Conservation (phyloP, 257 asterid species). For the Marsdenia floribunda region DNA sequence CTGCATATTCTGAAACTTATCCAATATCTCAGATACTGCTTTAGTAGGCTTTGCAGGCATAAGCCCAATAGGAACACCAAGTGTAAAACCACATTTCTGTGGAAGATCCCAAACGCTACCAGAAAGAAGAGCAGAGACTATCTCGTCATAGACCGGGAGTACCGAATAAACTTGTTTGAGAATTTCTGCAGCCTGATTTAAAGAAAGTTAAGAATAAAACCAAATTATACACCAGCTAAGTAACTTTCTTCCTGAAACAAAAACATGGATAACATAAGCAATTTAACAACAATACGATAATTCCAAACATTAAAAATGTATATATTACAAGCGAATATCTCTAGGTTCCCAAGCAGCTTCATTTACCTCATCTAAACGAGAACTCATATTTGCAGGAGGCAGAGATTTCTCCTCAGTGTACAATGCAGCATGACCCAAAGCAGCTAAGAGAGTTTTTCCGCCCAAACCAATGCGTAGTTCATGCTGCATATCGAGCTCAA, state of each 20-base stretch:
- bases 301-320: not conserved
- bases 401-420: constrained; percentile 61
- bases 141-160: constrained; percentile 78
- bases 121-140: constrained; percentile 78
- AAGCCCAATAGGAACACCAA: constrained; percentile 93
- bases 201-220: constrained; percentile 16
- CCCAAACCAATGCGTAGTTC: constrained; percentile 89
- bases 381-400: constrained; percentile 47
- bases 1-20: constrained; percentile 83
- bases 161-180: constrained; percentile 90
- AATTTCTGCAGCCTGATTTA: constrained; percentile 75
- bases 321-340: not conserved
- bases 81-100: constrained; percentile 71
- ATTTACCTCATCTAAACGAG: constrained; percentile 73
- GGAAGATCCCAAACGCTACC: constrained; percentile 92
- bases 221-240: not conserved
- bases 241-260: not conserved
- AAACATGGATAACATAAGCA: not conserved
- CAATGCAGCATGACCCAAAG: constrained; percentile 78
- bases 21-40: constrained; percentile 92
- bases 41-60: constrained; percentile 97
- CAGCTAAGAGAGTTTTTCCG: constrained; percentile 84
- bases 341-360: constrained; percentile 4
- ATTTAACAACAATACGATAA: not conserved
- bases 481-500: constrained; percentile 54